Percentiles rank a stretch among this genome's conserved stretches.
Evolutionary conservation across 1,139 yeast genomes (phyloP).

Genomic region (Kazachstania sp.): DNA sequence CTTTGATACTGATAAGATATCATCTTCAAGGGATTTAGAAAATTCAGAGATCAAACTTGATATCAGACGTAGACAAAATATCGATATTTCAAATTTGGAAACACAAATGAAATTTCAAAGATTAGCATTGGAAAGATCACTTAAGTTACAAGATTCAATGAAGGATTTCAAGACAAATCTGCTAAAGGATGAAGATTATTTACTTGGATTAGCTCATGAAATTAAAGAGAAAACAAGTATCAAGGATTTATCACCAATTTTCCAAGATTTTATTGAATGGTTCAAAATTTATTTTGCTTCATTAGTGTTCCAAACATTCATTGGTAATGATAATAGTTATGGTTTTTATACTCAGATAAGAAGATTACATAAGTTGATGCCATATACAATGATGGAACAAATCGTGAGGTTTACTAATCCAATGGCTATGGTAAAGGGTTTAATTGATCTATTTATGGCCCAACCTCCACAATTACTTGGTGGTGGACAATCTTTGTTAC

Average conservation of each 20-base stretch:
- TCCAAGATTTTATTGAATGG: slow-evolving; percentile 70
- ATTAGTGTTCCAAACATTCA: slow-evolving; percentile 65
- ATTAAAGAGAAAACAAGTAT: slow-evolving; percentile 47
- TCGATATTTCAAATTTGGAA: slow-evolving; percentile 51
- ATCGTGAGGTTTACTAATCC: slow-evolving; percentile 80
- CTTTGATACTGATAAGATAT: slow-evolving; percentile 31
- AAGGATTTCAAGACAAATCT: slow-evolving; percentile 29
- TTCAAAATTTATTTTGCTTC: slow-evolving; percentile 76
- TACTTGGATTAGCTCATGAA: slow-evolving; percentile 36
- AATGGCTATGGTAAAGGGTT: slow-evolving; percentile 64
- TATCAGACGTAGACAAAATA: slow-evolving; percentile 44
- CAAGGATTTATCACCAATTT: slow-evolving; percentile 57
- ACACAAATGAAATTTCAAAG: slow-evolving; percentile 71
- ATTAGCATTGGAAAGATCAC: slow-evolving; percentile 41
- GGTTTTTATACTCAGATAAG: slow-evolving; percentile 63
- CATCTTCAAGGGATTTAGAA: slow-evolving; percentile 28
- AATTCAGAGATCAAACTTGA: slow-evolving; percentile 42
- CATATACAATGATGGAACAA: slow-evolving; percentile 66
- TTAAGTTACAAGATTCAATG: slow-evolving; percentile 30
- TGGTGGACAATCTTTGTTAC: slow-evolving; percentile 61
- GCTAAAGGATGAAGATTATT: slow-evolving; percentile 29
- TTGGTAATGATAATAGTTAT: slow-evolving; percentile 71
- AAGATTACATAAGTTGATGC: slow-evolving; percentile 64
- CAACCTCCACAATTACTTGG: slow-evolving; percentile 43
- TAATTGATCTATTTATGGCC: slow-evolving; percentile 71